Evolutionary conservation across 2,329 filamentous ascomycete genomes (phyloP).

Genomic region (Coniochaeta pulveracea): DNA sequence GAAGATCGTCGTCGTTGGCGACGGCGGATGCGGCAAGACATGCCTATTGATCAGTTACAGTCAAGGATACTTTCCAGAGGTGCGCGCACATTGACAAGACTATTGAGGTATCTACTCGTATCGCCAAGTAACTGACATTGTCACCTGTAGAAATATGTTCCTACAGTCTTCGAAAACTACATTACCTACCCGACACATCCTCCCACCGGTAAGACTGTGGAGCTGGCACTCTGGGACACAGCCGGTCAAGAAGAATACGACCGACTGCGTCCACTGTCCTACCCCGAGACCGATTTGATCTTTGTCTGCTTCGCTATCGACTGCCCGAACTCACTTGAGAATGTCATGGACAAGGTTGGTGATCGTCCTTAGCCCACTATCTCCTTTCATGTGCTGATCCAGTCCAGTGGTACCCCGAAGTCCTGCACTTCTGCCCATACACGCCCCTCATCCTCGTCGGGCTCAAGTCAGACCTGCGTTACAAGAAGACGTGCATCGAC

Average conservation of each 20-base stretch:
- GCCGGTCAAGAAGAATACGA: constrained; percentile 99
- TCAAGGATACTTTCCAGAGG: constrained; percentile 98
- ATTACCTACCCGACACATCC: constrained; percentile 92
- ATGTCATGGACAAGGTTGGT: constrained; percentile 94
- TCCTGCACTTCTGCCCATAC: constrained; percentile 96
- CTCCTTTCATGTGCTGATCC: not conserved
- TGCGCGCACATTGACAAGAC: constrained; percentile 28
- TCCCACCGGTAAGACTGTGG: constrained; percentile 82
- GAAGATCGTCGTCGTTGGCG: constrained; percentile 97
- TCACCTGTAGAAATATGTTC: constrained; percentile 82
- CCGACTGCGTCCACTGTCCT: constrained; percentile 85
- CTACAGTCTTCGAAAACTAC: constrained; percentile 99
- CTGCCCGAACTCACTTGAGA: constrained; percentile 94
- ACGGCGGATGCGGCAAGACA: constrained; percentile 97
- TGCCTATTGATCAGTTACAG: constrained; percentile 98
- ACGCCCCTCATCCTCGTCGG: constrained; percentile 92
- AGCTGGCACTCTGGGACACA: constrained; percentile 96
- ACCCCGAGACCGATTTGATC: constrained; percentile 93
- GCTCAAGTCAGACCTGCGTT: constrained; percentile 90
- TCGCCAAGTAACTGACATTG: constrained; percentile 1
- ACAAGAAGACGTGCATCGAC: constrained; percentile 94
- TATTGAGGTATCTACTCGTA: not conserved
- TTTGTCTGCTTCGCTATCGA: constrained; percentile 99
- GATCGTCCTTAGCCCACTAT: not conserved
- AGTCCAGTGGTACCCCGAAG: constrained; percentile 91